Evolutionary conservation across 2,329 filamentous ascomycete species (phyloP), one percentile per base, ranked within the genome.

Genomic region (Ophiobolus disseminans): DNA sequence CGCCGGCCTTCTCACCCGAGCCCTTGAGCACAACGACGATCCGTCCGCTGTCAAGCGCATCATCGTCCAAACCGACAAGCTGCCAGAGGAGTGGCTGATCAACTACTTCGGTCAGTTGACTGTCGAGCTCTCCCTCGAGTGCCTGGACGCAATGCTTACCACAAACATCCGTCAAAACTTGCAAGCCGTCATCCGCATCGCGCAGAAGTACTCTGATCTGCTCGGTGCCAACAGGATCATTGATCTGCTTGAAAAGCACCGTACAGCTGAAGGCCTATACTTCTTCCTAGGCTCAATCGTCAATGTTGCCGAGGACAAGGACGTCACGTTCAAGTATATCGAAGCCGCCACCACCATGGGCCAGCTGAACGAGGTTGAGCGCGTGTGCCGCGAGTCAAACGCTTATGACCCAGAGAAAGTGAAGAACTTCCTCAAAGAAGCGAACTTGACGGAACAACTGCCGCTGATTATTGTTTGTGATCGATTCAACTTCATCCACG

Each of bases 261-360:
- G 94, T 75, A 97, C 94, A 26, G 87, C 91, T 3, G 94, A 99
- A 75, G 94, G 94, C 72, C 86, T 99, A 4, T 99, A 94, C 83
- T 97, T 96, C 80, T 99, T 97, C 77, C 86, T 99, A 13, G 94
- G 94, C 53, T 96, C 92, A 72, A 95, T 99, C 62, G 93, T 99
- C 75, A 99, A 99, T 73, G 81, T 99, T 38, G 96, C 90, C 48
- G 91, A 97, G 73, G 94, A 97, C 65, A 83, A 89, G 17, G 94
- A 99, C 70, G 94, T 99, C 22, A 89, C 94, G 72, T 99, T 97
- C 86, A 99, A 99, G 82, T 99, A 99, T 76, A 96, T 99, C 50
- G 93, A 99, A 77, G 91, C 94, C 46, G 94, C 95, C 23, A 96
- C 92, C 19, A 89, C 87, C 69, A 95, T 96, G 85, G 86, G 88